Base-by-base conservation (phyloP, 345 rosid genomes). In the Arabidopsis arenosa region DNA sequence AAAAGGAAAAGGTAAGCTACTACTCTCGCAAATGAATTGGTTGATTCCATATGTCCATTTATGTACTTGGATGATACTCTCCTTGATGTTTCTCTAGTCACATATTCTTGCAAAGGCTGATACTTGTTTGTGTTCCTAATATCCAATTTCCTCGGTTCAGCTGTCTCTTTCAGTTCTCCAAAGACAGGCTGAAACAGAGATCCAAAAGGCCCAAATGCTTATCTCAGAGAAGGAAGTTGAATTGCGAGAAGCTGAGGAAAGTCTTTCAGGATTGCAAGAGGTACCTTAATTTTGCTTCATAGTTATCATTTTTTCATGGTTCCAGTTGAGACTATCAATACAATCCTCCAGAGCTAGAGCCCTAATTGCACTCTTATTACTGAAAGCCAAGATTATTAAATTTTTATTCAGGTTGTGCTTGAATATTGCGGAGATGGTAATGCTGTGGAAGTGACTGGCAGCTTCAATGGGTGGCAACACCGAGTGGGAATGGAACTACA, bases 401-500 rank as follows among this genome's bases (percentile, higher is more conserved):
- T 17, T 39, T 59, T 7, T 18, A 18, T 70, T 71, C 84, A 95
- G 99, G 93, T 92, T 79, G 75, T 82, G 83, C 78, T 95, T 73
- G 85, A 84, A 21, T 92, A 86, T 75, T 62, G 68, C 41, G 99
- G 97, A 65, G 91, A 89, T 21, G 91, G 96, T 79, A 87, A 89
- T 62, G 85, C 79, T 64, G 97, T 92, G 85, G 99, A 95, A 84
- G 89, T 92, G 59, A 79, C 96, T 26, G 99, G 99, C 53, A 88
- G 97, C 82, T 95, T 95, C 81, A 95, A 88, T 61, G 99, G 99
- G 39, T 95, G 99, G 99, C 88, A 88, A 79, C 91, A 87, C 63
- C 80, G 73, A 37, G 85, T 95, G 68, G 88, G 84, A 83, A 70
- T 92, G 94, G 97, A 92, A 73, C 92, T 85, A 73, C 78, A 84